A percentile compares a stretch with the other conserved stretches of the same genome.
phyloP scores from a whole-genome alignment of 371 early-diverging fungal species.

The Mortierella sp. region DNA sequence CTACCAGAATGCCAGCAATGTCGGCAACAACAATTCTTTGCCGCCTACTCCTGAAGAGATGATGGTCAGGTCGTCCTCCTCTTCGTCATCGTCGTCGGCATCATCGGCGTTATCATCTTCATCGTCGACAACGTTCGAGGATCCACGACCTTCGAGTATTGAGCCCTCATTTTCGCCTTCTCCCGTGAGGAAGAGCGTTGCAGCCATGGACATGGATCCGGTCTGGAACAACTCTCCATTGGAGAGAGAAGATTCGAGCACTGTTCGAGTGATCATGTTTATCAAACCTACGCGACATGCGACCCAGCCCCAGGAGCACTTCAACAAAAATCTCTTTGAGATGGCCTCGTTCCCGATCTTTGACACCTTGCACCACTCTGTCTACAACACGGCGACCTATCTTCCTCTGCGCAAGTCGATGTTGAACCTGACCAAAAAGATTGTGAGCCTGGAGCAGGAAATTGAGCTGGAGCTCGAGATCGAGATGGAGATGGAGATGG shows the following conservation, averaged over 20 bases:
- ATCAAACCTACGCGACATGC: constrained; percentile 50
- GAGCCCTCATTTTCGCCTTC: background rate
- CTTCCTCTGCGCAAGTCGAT: constrained; percentile 40
- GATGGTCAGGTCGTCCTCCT: background rate
- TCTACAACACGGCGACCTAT: constrained; percentile 43
- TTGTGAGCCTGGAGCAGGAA: constrained; percentile 40
- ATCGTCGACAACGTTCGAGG: background rate
- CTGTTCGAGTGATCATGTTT: constrained; percentile 42
- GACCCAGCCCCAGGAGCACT: constrained; percentile 36
- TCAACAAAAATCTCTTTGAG: constrained; percentile 36
- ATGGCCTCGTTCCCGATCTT: constrained; percentile 43
- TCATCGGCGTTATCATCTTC: background rate
- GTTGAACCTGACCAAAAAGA: constrained; percentile 43
- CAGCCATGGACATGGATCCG: constrained; percentile 43
- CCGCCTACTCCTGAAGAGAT: background rate
- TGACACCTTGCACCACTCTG: constrained; percentile 51
- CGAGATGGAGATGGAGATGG: constrained; percentile 17
- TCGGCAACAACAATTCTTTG: constrained; percentile 2
- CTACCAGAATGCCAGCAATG: background rate
- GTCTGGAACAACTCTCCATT: constrained; percentile 19
- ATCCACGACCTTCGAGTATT: background rate
- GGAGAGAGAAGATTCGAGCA: constrained; percentile 7
- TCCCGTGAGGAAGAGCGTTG: constrained; percentile 16
- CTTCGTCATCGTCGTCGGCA: background rate
- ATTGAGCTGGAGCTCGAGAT: constrained; percentile 24